phyloP scores from a whole-genome alignment of 2,329 filamentous ascomycete species.

The Cryphonectria radicalis region DNA sequence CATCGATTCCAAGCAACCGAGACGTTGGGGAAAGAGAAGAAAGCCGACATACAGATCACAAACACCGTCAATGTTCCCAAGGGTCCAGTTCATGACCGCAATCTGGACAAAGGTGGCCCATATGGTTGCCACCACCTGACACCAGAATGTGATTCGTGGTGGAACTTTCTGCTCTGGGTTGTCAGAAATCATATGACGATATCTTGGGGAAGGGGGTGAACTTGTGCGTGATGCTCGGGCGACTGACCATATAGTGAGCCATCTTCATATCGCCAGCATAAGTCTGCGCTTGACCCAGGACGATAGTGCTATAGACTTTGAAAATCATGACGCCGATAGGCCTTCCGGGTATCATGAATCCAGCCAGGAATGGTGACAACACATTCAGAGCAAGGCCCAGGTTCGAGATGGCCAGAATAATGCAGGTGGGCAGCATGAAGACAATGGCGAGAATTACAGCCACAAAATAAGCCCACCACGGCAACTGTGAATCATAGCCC shows the following conservation, averaged over 20 bases:
- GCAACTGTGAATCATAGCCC: constrained; percentile 53
- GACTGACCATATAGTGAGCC: constrained; percentile 41
- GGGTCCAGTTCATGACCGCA: constrained; percentile 49
- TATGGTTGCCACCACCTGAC: constrained; percentile 47
- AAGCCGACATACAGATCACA: constrained; percentile 45
- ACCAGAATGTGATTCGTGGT: constrained; percentile 46
- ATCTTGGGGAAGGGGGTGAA: background rate
- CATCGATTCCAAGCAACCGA: constrained; percentile 31
- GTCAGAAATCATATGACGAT: background rate
- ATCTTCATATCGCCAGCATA: constrained; percentile 43
- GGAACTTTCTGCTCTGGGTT: constrained; percentile 38
- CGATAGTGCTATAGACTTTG: constrained; percentile 52
- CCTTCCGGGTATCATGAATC: constrained; percentile 62
- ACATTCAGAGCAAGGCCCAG: constrained; percentile 57
- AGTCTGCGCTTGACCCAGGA: constrained; percentile 42
- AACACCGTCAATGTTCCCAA: constrained; percentile 52
- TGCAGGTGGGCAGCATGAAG: constrained; percentile 52
- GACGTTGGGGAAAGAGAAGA: background rate
- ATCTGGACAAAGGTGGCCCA: constrained; percentile 52
- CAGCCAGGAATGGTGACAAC: constrained; percentile 57
- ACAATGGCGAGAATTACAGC: constrained; percentile 50
- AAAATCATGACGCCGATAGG: constrained; percentile 62
- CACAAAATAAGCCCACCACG: constrained; percentile 59
- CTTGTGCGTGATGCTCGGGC: background rate
- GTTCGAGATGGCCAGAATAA: constrained; percentile 56